Percentiles rank a stretch among this genome's conserved stretches.
phyloP scores from a whole-genome alignment of 164 flowering plant species.

The Santalum album region DNA sequence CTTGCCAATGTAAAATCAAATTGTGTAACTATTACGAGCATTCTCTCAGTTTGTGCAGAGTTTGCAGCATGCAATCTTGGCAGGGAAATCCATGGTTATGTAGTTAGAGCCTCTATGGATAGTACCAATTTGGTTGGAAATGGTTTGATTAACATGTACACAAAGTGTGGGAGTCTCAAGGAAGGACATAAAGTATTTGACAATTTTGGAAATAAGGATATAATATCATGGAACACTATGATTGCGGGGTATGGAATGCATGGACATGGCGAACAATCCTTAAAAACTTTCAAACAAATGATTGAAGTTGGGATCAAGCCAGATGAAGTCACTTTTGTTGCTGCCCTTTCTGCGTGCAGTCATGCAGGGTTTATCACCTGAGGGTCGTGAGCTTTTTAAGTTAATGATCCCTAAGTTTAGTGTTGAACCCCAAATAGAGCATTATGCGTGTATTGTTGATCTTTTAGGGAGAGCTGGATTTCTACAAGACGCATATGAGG shows the following conservation, averaged over 20 bases:
- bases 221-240: slow-evolving; percentile 73
- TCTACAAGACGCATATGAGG: slow-evolving; percentile 50
- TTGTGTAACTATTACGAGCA: slow-evolving; percentile 41
- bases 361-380: slow-evolving; percentile 66
- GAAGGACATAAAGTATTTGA: slow-evolving; percentile 40
- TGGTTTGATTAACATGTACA: slow-evolving; percentile 64
- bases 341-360: slow-evolving; percentile 74
- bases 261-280: slow-evolving; percentile 51
- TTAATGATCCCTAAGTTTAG: slow-evolving; percentile 35
- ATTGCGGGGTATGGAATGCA: slow-evolving; percentile 72
- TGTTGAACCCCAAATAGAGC: slow-evolving; percentile 53
- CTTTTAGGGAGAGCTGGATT: slow-evolving; percentile 77
- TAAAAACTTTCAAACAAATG: slow-evolving; percentile 45
- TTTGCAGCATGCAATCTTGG: slow-evolving; percentile 47
- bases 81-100: slow-evolving; percentile 61
- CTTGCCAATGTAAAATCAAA: slow-evolving; percentile 29
- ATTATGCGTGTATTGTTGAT: slow-evolving; percentile 84
- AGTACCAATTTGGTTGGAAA: slow-evolving; percentile 41
- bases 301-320: slow-evolving; percentile 34
- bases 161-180: slow-evolving; percentile 55
- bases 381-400: slow-evolving; percentile 46
- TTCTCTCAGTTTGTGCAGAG: slow-evolving; percentile 62
- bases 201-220: slow-evolving; percentile 27
- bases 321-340: slow-evolving; percentile 62
- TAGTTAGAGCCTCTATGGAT: slow-evolving; percentile 31